Percentiles rank a stretch among this genome's conserved stretches.
These are phyloP conservation scores for Zygnema cylindricum DNA, from an alignment of 139 green algal species.

Conservation along the genomic window DNA sequence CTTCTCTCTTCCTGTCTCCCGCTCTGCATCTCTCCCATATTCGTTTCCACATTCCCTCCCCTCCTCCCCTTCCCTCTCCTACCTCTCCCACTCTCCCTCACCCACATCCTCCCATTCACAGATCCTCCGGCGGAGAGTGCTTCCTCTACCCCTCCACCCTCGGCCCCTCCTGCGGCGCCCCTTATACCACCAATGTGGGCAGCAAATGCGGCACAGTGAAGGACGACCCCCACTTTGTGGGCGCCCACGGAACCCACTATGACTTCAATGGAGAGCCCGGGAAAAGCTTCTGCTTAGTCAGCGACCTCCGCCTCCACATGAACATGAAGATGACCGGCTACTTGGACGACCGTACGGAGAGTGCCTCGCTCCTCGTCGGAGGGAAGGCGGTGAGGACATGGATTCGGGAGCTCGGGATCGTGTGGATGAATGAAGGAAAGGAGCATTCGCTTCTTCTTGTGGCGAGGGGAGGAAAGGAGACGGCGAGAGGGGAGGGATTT, in stretches of 20 bases:
- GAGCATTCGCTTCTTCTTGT: conserved; percentile 25
- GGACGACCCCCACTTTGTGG: conserved; percentile 15
- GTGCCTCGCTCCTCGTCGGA: neutral
- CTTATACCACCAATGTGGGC: conserved; percentile 15
- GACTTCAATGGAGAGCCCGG: conserved; percentile 30
- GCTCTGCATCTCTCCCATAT: neutral
- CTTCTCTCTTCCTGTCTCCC: neutral
- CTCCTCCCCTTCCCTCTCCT: neutral
- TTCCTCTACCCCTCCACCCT: neutral
- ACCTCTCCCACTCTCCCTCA: neutral
- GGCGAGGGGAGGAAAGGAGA: conserved; percentile 23
- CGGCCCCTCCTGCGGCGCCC: neutral
- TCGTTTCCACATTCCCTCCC: neutral
- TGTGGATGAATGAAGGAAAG: conserved; percentile 17
- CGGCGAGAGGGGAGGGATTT: conserved; percentile 10
- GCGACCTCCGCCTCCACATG: conserved; percentile 8
- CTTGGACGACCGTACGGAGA: neutral
- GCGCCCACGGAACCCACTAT: conserved; percentile 31
- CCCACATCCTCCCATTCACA: neutral
- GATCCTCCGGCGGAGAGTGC: neutral
- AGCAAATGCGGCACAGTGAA: neutral
- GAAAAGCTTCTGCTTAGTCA: conserved; percentile 28
- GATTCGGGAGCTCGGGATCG: conserved; percentile 17
- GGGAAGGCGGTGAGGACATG: conserved; percentile 24
- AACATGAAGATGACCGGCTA: conserved; percentile 46